Evolutionary conservation across 1,139 yeast genomes (phyloP), one percentile per base, ranked within the genome.

Genomic region (Candida frijolesensis): DNA sequence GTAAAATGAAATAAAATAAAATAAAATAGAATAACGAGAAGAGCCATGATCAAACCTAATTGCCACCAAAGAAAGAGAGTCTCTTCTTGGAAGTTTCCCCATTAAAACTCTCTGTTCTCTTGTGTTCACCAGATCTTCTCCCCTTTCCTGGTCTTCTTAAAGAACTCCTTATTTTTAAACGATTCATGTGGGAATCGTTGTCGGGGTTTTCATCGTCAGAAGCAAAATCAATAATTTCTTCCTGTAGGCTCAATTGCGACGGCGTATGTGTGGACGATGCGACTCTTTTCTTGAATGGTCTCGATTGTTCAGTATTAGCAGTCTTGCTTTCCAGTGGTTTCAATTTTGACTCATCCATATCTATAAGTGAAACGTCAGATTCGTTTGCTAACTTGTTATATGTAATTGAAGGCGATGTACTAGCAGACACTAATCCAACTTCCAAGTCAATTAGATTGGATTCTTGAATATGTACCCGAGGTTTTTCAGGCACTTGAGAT

Each of bases 161-260:
- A 3, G 80, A 73, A 45, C 70, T 68, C 48, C 81, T 60, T 43
- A 77, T 76, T 4, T 78, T 67, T 34, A 77, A 57, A 35, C 81
- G 60, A 57, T 64, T 76, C 80, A 77, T 72, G 39, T 63, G 61
- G 1, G 77, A 71, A 16, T 66, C 66, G 51, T 71, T 66, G 6
- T 65, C 72, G 1, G 76, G 74, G 50, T 71, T 71, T 53, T 77
- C 81, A 56, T 77, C 80, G 57, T 77, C 81, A 4, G 79, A 73
- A 0, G 77, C 80, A 66, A 75, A 77, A 55, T 77, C 80, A 45
- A 77, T 70, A 7, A 76, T 77, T 54, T 77, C 79, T 57, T 77
- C 80, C 56, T 72, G 72, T 40, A 76, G 68, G 44, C 63, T 68
- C 44, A 74, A 59, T 45, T 63, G 68, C 1, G 71, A 58, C 1